Base-by-base conservation (phyloP, 2,329 filamentous ascomycete genomes). In the Periglandula ipomoeae region DNA sequence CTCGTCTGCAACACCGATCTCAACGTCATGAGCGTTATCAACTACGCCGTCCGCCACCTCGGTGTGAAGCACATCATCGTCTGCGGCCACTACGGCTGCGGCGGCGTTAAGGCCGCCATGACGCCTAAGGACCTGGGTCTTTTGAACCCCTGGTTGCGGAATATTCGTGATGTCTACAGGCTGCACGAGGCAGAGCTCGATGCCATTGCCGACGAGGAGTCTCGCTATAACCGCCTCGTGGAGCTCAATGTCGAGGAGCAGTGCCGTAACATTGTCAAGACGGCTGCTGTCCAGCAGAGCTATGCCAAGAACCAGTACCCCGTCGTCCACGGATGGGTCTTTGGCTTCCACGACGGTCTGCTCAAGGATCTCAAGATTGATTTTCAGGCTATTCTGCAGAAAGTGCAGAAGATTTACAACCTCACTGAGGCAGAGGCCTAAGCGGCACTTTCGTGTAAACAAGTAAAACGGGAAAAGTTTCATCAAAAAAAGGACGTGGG, bases 221-320 rank as follows among this genome's bases (percentile, higher is more conserved):
- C 76, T 44, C 79, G 82, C 54, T 82, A 84, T 57, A 67, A 84
- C 56, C 83, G 84, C 53, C 72, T 96, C 49, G 85, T 89, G 44
- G 87, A 94, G 73, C 76, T 93, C 61, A 95, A 94, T 62, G 88
- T 95, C 44, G 66, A 82, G 35, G 80, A 86, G 67, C 85, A 89
- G 62, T 81, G 89, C 62, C 79, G 85, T 62, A 84, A 85, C 57
- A 73, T 95, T 55, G 82, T 85, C 72, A 84, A 89, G 74, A 89
- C 89, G 59, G 81, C 84, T 20, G 81, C 80, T 26, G 82, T 95
- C n/a, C 81, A 89, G 67, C 80, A 89, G 68, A 79, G 72, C 17
- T 87, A 79, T 59, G 73, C 73, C 41, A 64, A 76, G 59, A 80
- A 84, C 57, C 66, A 74, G 55, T 87, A 76, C 59, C 84, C 84